Conservation (phyloP, 1,139 yeast genomes). For the Kazachstania sp. region DNA sequence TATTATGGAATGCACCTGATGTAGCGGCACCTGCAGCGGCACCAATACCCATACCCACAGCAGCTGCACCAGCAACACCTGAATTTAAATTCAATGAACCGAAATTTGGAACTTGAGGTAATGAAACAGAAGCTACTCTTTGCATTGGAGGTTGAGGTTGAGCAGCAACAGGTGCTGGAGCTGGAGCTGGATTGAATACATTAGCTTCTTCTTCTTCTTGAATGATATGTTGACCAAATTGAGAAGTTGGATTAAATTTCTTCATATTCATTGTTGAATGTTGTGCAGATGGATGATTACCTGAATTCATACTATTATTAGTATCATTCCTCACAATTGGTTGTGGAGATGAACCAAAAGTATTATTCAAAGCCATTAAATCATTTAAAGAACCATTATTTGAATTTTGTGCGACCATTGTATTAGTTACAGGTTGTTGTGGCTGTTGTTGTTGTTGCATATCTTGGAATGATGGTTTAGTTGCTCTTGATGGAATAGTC, state of each 20-base stretch:
- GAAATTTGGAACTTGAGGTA: slow-evolving; percentile 29
- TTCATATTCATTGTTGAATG: slow-evolving; percentile 11
- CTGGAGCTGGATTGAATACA: background rate
- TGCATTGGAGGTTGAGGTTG: slow-evolving; percentile 26
- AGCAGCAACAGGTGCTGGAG: slow-evolving; percentile 7
- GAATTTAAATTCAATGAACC: slow-evolving; percentile 15
- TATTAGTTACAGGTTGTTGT: background rate
- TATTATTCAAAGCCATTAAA: slow-evolving; percentile 50
- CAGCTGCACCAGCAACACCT: slow-evolving; percentile 11
- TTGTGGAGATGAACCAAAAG: slow-evolving; percentile 32
- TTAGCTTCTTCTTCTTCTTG: slow-evolving; percentile 30
- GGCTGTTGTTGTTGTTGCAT: no score
- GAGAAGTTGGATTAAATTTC: slow-evolving; percentile 43
- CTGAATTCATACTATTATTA: slow-evolving; percentile 21
- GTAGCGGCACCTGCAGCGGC: slow-evolving; percentile 10
- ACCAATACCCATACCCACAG: slow-evolving; percentile 7
- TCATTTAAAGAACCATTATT: slow-evolving; percentile 59
- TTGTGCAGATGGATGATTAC: slow-evolving; percentile 2
- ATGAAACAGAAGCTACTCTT: slow-evolving; percentile 18
- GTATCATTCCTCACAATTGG: slow-evolving; percentile 16
- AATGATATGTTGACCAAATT: slow-evolving; percentile 50
- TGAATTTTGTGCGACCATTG: slow-evolving; percentile 17
- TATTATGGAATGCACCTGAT: slow-evolving; percentile 26
- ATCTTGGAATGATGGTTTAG: slow-evolving; percentile 28
- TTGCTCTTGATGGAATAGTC: slow-evolving; percentile 31